A percentile compares a stretch with the other conserved stretches of the same genome.
Conservation (phyloP, 345 rosid genomes). For the Gossypium herbaceum region DNA sequence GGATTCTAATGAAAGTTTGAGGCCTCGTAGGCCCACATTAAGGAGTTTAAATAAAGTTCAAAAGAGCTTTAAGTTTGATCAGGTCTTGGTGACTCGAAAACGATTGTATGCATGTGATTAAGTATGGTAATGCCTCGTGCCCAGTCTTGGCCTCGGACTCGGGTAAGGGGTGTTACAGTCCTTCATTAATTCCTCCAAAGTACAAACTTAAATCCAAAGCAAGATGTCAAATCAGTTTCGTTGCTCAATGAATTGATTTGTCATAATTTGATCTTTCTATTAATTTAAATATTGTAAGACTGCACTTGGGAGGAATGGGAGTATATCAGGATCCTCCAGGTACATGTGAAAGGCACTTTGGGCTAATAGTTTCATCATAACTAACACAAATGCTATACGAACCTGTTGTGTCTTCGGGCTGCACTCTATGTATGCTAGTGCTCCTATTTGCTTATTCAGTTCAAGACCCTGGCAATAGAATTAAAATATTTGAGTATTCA, state of each 20-base stretch:
- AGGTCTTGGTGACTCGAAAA: too few species aligned
- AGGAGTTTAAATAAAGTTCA: too few species aligned
- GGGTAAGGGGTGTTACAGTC: too few species aligned
- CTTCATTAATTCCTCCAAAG: not conserved
- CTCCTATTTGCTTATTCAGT: slow-evolving; percentile 28
- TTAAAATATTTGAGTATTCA: not conserved
- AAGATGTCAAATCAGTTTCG: not conserved
- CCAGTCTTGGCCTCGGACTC: too few species aligned
- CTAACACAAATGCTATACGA: slow-evolving; percentile 4
- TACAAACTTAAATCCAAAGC: not conserved
- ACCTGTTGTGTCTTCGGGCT: slow-evolving; percentile 74
- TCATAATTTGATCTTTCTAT: not conserved
- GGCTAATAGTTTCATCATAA: not conserved
- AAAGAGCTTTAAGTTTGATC: too few species aligned
- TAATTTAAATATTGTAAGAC: too few species aligned
- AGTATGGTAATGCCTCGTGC: too few species aligned
- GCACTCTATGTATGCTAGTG: too few species aligned
- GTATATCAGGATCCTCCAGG: not conserved
- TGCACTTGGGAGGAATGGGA: not conserved
- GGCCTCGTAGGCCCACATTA: too few species aligned
- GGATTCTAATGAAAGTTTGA: too few species aligned
- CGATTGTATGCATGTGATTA: too few species aligned
- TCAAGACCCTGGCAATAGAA: slow-evolving; percentile 52
- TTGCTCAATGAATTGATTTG: too few species aligned
- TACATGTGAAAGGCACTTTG: not conserved